Conservation (phyloP, 306 rosid species). For the Castanea sativa region DNA sequence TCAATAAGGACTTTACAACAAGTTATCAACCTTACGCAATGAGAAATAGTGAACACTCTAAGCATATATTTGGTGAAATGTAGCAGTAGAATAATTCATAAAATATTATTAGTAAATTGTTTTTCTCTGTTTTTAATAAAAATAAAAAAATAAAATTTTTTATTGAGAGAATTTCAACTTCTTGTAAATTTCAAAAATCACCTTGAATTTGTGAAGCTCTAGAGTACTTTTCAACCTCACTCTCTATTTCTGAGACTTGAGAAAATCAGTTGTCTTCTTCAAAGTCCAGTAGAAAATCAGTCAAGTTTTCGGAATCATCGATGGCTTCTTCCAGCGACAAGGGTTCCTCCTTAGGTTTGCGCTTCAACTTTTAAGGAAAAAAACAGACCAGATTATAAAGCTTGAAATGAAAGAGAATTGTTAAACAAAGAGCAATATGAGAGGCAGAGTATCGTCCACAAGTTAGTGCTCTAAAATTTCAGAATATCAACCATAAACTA, state of each 20-base stretch:
- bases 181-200: too few relatives aligned
- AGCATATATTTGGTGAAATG: too few relatives aligned
- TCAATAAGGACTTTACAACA: too few relatives aligned
- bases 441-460: not conserved
- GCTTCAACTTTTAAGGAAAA: slow-evolving; percentile 43
- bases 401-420: slow-evolving; percentile 19
- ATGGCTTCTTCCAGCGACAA: slow-evolving; percentile 71
- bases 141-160: too few relatives aligned
- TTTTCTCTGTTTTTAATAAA: too few relatives aligned
- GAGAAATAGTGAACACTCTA: too few relatives aligned
- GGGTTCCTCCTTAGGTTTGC: slow-evolving; percentile 60
- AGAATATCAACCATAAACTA: not conserved
- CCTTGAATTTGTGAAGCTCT: too few relatives aligned
- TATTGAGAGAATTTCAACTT: too few relatives aligned
- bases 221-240: too few relatives aligned
- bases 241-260: not conserved
- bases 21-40: too few relatives aligned
- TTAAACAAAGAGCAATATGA: not conserved
- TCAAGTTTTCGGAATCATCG: slow-evolving; percentile 78
- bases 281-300: slow-evolving; percentile 91
- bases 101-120: too few relatives aligned
- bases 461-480: not conserved
- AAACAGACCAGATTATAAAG: not conserved
- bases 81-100: too few relatives aligned
- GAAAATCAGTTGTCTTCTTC: slow-evolving; percentile 56